A percentile compares a stretch with the other conserved stretches of the same genome.
Evolutionary conservation across 768 basidiomycete species (phyloP).

Genomic region (Suillus sp.): DNA sequence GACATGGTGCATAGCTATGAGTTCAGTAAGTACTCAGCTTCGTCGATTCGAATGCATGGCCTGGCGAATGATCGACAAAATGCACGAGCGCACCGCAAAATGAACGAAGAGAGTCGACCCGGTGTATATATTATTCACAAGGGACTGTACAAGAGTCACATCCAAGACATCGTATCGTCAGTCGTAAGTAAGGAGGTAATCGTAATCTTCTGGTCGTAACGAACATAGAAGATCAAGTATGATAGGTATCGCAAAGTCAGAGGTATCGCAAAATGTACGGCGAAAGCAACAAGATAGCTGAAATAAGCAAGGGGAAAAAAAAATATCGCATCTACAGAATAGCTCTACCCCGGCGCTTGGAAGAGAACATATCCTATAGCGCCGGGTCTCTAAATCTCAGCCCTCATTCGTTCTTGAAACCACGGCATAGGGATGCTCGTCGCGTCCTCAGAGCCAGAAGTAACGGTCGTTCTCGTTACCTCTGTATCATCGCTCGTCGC

Average conservation of each 20-base stretch:
- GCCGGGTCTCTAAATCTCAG: slow-evolving; percentile 1
- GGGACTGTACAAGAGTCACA: neutral
- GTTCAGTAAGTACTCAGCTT: too few species aligned
- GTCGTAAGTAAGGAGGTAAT: slow-evolving; percentile 4
- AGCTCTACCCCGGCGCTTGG: slow-evolving; percentile 6
- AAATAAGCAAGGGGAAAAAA: neutral
- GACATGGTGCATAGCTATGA: too few species aligned
- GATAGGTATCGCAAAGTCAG: slow-evolving; percentile 15
- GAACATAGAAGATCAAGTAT: slow-evolving; percentile 1
- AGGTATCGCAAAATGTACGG: slow-evolving; percentile 8
- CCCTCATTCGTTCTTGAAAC: slow-evolving; percentile 2
- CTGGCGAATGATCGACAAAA: too few species aligned
- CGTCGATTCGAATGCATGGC: too few species aligned
- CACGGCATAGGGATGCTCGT: neutral
- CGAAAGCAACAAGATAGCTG: slow-evolving; percentile 2
- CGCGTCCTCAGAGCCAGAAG: slow-evolving; percentile 11
- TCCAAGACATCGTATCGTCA: slow-evolving; percentile 1
- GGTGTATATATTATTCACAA: neutral
- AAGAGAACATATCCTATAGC: neutral
- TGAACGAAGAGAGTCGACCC: too few species aligned
- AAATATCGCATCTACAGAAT: neutral
- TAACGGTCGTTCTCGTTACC: slow-evolving; percentile 25
- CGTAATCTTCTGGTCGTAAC: neutral
- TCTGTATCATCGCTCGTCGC: slow-evolving; percentile 33
- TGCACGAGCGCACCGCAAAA: too few species aligned